Evolutionary conservation across 352 stramenopile species (phyloP).

Genomic region (Phytophthora constricta): DNA sequence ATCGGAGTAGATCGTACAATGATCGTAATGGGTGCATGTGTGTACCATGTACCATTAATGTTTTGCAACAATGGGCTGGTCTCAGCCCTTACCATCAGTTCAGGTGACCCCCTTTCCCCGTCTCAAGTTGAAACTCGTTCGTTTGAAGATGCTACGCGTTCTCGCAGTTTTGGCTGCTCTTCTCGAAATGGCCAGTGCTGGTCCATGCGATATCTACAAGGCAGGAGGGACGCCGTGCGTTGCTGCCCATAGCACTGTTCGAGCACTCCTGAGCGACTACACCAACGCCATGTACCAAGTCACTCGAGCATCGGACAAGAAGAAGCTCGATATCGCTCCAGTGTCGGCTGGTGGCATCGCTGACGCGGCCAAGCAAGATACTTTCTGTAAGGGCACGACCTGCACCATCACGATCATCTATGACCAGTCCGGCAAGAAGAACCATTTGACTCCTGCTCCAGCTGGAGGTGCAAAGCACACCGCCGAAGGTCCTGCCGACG

Average conservation of each 20-base stretch:
- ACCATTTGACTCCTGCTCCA: constrained; percentile 28
- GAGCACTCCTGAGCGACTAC: constrained; percentile 18
- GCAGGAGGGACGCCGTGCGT: constrained; percentile 10
- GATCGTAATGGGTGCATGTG: no score
- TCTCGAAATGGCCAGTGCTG: constrained; percentile 12
- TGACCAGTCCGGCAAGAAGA: constrained; percentile 30
- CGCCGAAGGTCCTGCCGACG: constrained; percentile 16
- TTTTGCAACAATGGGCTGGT: background rate
- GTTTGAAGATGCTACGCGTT: constrained; percentile 29
- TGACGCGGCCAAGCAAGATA: constrained; percentile 19
- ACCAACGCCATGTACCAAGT: constrained; percentile 29
- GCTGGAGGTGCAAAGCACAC: constrained; percentile 28
- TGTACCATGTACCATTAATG: no score
- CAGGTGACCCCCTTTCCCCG: constrained; percentile 22
- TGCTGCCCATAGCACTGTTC: constrained; percentile 32
- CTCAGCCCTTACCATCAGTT: background rate
- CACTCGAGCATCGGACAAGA: constrained; percentile 19
- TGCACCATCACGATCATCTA: constrained; percentile 35
- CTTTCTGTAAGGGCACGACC: constrained; percentile 21
- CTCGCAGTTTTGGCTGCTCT: constrained; percentile 22
- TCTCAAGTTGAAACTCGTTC: background rate
- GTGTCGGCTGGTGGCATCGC: constrained; percentile 18
- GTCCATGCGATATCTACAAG: constrained; percentile 17
- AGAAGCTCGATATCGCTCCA: constrained; percentile 21
- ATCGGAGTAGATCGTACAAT: no score